phyloP scores from a whole-genome alignment of 805 yeast species.

The Starmerella ratchasimensis region DNA sequence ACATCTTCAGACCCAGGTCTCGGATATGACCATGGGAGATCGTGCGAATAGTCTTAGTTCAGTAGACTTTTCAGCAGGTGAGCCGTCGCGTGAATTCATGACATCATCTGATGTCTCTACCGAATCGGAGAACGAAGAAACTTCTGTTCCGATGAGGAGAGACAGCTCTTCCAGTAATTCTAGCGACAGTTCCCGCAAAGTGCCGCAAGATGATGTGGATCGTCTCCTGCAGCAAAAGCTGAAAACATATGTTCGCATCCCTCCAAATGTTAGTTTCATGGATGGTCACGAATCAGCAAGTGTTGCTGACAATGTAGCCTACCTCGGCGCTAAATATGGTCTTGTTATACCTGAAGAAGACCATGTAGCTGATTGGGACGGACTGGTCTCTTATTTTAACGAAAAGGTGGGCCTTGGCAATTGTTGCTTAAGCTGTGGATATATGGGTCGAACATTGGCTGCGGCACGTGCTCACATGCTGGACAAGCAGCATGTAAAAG shows the following conservation, averaged over 20 bases:
- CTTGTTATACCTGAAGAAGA: constrained; percentile 73
- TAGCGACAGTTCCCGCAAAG: background rate
- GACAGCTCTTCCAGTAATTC: background rate
- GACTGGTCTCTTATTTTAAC: constrained; percentile 60
- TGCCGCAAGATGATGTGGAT: constrained; percentile 20
- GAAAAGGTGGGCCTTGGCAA: constrained; percentile 75
- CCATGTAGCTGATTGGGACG: constrained; percentile 53
- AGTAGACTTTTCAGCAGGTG: constrained; percentile 15
- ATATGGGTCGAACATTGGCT: constrained; percentile 70
- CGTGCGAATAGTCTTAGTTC: constrained; percentile 5
- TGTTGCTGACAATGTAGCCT: constrained; percentile 48
- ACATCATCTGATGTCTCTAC: constrained; percentile 6
- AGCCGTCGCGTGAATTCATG: constrained; percentile 10
- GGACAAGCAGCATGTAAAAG: constrained; percentile 71
- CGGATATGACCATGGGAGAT: constrained; percentile 1
- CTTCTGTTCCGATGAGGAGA: background rate
- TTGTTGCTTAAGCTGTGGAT: constrained; percentile 68
- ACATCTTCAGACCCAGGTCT: constrained; percentile 4
- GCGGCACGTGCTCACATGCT: constrained; percentile 82
- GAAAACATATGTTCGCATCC: constrained; percentile 21
- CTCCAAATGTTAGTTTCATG: constrained; percentile 29
- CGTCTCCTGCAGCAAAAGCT: constrained; percentile 21
- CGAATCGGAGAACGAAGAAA: constrained; percentile 13
- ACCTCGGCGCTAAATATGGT: constrained; percentile 73
- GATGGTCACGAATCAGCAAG: constrained; percentile 38